These are phyloP conservation scores for Achaetomium macrosporum DNA, from an alignment of 2,329 filamentous ascomycete species.

Conservation along the genomic window DNA sequence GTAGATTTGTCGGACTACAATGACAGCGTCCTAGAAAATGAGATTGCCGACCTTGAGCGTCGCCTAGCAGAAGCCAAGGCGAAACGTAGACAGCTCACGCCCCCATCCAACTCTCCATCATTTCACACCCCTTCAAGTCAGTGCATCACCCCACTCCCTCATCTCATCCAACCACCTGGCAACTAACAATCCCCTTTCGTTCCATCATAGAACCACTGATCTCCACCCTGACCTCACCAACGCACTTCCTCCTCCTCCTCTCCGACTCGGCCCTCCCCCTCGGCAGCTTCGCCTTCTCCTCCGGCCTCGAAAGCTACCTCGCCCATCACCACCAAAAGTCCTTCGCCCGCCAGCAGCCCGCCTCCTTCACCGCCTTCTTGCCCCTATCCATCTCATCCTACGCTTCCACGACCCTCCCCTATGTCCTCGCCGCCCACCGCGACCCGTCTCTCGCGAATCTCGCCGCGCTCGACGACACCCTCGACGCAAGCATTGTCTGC, in stretches of 20 bases:
- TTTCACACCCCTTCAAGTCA: slow-evolving; percentile 1
- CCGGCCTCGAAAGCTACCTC: slow-evolving; percentile 75
- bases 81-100: slow-evolving; percentile 26
- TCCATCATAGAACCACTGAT: neutral
- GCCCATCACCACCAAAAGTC: slow-evolving; percentile 50
- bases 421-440: slow-evolving; percentile 63
- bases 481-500: slow-evolving; percentile 71
- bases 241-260: slow-evolving; percentile 17
- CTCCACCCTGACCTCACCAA: neutral
- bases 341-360: slow-evolving; percentile 25
- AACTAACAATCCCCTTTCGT: neutral
- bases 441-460: slow-evolving; percentile 37
- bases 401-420: slow-evolving; percentile 67
- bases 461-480: slow-evolving; percentile 61
- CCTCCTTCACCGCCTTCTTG: slow-evolving; percentile 61
- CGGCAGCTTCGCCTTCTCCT: slow-evolving; percentile 83
- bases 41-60: slow-evolving; percentile 54
- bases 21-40: slow-evolving; percentile 36
- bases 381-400: slow-evolving; percentile 64
- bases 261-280: slow-evolving; percentile 17
- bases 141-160: neutral
- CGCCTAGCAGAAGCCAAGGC: slow-evolving; percentile 40
- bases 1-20: neutral
- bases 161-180: neutral
- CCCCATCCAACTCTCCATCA: neutral